These are phyloP conservation scores for Cocos nucifera DNA, from an alignment of 176 grass and related monocot species.

Conservation along the genomic window DNA sequence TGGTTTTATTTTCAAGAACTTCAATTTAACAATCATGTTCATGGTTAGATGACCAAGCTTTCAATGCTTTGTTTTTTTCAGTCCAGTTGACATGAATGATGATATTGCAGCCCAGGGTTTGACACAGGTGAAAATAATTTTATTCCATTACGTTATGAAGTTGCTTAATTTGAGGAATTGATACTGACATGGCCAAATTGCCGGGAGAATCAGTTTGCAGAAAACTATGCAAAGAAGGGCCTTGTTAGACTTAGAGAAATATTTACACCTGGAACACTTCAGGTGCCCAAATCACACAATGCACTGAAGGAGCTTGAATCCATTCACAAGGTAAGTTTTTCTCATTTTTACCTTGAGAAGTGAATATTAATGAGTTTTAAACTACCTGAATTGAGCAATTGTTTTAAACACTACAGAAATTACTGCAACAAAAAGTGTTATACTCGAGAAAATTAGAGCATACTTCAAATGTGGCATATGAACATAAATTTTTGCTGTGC, in stretches of 20 bases:
- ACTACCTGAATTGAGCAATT: no score
- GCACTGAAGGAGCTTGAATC: slow-evolving; percentile 98
- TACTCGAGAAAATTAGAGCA: no score
- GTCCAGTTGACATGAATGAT: slow-evolving; percentile 77
- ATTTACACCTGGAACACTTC: slow-evolving; percentile 82
- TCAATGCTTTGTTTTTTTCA: slow-evolving; percentile 33
- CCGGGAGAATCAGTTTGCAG: slow-evolving; percentile 60
- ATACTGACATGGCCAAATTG: slow-evolving; percentile 16
- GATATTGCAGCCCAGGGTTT: slow-evolving; percentile 86
- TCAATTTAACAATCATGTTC: not conserved
- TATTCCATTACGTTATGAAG: slow-evolving; percentile 3
- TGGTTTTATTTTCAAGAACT: slow-evolving; percentile 1
- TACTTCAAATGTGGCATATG: no score
- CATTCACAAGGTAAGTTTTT: slow-evolving; percentile 70
- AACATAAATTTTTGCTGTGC: no score
- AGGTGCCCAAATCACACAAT: slow-evolving; percentile 73
- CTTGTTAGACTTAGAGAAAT: slow-evolving; percentile 85
- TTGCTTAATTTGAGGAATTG: slow-evolving; percentile 16
- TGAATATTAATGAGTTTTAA: no score
- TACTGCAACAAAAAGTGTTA: no score
- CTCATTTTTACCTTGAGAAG: not conserved
- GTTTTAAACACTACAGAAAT: no score
- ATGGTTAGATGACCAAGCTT: not conserved
- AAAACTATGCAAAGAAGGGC: slow-evolving; percentile 90
- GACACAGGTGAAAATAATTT: slow-evolving; percentile 51